Conservation (phyloP, 1,284 basidiomycete genomes). For the Papiliotrema fonsecae region DNA sequence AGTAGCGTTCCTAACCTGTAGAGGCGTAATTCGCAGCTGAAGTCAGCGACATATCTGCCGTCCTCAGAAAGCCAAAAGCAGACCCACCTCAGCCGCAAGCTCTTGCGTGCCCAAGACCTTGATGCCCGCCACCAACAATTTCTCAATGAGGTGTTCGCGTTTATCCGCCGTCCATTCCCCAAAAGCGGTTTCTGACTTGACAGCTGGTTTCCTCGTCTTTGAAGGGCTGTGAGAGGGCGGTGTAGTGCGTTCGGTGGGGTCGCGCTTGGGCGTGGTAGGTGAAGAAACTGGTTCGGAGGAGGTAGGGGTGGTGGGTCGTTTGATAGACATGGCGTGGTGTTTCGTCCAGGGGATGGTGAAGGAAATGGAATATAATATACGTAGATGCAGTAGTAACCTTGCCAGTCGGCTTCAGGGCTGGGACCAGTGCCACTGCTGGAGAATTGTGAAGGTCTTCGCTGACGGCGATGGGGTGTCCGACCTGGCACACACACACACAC, state of each 20-base stretch:
- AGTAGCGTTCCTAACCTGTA: constrained; percentile 23
- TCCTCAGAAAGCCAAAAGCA: background rate
- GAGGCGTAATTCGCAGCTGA: constrained; percentile 17
- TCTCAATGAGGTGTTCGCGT: constrained; percentile 1
- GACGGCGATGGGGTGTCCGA: too few species aligned
- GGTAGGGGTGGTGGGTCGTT: too few species aligned
- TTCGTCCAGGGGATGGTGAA: too few species aligned
- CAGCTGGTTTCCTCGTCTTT: background rate
- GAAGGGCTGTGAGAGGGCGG: background rate
- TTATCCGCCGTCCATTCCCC: background rate
- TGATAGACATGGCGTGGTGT: too few species aligned
- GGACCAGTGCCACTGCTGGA: too few species aligned
- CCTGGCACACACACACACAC: too few species aligned
- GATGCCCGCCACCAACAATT: background rate
- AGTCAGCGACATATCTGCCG: background rate
- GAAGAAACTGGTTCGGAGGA: too few species aligned
- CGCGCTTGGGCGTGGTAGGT: background rate
- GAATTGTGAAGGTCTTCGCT: too few species aligned
- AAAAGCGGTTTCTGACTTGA: background rate
- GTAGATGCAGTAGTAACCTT: too few species aligned
- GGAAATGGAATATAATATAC: too few species aligned
- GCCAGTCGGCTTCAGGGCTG: too few species aligned
- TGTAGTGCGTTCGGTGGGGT: background rate
- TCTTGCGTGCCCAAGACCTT: background rate
- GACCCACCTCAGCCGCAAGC: constrained; percentile 3